Evolutionary conservation across 371 early-diverging fungal genomes (phyloP).

Genomic region (Zopfochytrium polystomum): DNA sequence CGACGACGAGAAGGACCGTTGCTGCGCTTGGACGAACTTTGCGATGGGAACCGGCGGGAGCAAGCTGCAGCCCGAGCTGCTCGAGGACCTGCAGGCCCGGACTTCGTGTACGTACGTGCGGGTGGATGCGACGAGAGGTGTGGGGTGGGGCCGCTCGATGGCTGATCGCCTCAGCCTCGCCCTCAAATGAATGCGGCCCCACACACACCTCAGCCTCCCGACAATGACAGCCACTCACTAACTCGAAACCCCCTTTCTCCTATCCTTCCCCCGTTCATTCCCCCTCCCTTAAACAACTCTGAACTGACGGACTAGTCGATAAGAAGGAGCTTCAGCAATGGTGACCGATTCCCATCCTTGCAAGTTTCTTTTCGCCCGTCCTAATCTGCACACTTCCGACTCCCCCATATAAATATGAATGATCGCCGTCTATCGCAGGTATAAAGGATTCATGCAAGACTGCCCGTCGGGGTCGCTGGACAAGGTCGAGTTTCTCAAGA

Average conservation of each 20-base stretch:
- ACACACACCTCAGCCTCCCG: too few species aligned
- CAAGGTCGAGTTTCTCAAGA: slow-evolving; percentile 82
- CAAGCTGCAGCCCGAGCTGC: neutral
- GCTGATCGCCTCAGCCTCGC: too few species aligned
- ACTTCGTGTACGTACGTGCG: neutral
- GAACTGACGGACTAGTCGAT: too few species aligned
- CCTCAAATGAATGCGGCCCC: too few species aligned
- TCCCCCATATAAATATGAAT: neutral
- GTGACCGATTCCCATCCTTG: slow-evolving; percentile 38
- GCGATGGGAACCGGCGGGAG: neutral
- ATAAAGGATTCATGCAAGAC: slow-evolving; percentile 91
- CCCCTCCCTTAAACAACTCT: neutral
- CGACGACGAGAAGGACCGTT: too few species aligned
- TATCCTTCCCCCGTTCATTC: neutral
- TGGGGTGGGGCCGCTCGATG: neutral
- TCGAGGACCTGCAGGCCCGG: slow-evolving; percentile 1
- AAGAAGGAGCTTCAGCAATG: slow-evolving; percentile 93
- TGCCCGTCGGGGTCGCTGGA: slow-evolving; percentile 85
- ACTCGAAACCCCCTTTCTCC: slow-evolving; percentile 2
- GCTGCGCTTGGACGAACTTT: slow-evolving; percentile 1
- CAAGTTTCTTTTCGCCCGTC: slow-evolving; percentile 2
- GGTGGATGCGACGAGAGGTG: neutral
- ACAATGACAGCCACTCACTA: too few species aligned
- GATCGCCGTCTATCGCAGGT: slow-evolving; percentile 52
- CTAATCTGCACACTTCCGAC: neutral